These are phyloP conservation scores for Septoria linicola DNA, from an alignment of 2,329 filamentous ascomycete genomes.

Conservation along the genomic window DNA sequence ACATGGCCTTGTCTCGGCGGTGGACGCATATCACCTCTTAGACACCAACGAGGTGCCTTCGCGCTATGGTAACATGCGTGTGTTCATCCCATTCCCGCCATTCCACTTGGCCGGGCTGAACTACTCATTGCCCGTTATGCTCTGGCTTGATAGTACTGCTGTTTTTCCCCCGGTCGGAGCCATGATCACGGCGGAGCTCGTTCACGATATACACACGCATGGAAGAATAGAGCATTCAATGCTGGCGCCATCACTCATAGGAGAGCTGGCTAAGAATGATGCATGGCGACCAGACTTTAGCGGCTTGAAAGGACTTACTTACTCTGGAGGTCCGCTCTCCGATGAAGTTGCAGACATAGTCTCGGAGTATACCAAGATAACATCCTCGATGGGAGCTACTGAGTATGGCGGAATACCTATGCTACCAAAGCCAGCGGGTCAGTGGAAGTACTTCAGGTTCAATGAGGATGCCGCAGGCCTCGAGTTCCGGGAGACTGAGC, in stretches of 20 bases:
- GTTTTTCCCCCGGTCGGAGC: constrained; percentile 12
- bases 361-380: background rate
- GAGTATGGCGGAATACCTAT: constrained; percentile 2
- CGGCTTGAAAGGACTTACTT: constrained; percentile 5
- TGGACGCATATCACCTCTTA: constrained; percentile 10
- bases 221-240: constrained; percentile 1
- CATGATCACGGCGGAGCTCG: constrained; percentile 5
- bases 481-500: constrained; percentile 12
- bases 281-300: constrained; percentile 8
- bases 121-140: background rate
- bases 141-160: constrained; percentile 12
- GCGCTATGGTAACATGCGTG: constrained; percentile 1
- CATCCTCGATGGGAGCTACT: background rate
- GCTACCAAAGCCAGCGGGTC: background rate
- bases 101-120: constrained; percentile 21
- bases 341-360: constrained; percentile 12
- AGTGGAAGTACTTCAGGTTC: constrained; percentile 18
- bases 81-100: constrained; percentile 11
- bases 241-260: constrained; percentile 17
- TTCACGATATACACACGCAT: constrained; percentile 9
- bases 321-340: constrained; percentile 18
- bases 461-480: constrained; percentile 5
- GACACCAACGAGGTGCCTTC: background rate
- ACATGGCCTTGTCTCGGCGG: constrained; percentile 17
- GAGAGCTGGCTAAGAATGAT: constrained; percentile 12